Evolutionary conservation across 108 stramenopile genomes (phyloP).

Genomic region (Craspedostauros australis): DNA sequence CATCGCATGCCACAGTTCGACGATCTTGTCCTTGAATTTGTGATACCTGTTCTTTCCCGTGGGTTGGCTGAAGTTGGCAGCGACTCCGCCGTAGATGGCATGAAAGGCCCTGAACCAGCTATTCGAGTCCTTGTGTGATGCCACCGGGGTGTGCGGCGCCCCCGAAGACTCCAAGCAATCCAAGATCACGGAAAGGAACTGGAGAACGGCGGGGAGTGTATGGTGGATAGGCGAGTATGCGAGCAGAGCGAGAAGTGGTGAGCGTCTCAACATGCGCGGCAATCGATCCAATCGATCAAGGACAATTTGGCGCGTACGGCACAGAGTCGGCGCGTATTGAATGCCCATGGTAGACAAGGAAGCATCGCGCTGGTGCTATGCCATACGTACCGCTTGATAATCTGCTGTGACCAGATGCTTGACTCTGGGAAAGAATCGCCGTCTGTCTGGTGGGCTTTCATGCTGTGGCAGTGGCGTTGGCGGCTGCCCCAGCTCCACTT

Average conservation of each 20-base stretch:
- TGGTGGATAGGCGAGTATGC: neutral
- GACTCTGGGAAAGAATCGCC: constrained; percentile 31
- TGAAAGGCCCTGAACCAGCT: constrained; percentile 34
- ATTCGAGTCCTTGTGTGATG: constrained; percentile 28
- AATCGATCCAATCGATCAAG: no score
- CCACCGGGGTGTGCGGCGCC: constrained; percentile 12
- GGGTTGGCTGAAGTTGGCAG: constrained; percentile 21
- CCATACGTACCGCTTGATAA: constrained; percentile 23
- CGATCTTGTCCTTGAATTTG: constrained; percentile 52
- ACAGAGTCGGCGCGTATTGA: neutral
- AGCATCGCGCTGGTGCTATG: neutral
- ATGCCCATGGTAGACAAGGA: neutral
- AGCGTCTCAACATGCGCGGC: no score
- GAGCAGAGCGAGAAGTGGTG: neutral
- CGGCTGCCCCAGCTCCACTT: no score
- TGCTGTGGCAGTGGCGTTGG: no score
- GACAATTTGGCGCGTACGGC: no score
- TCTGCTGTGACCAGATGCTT: constrained; percentile 30
- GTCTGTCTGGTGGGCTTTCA: constrained; percentile 8
- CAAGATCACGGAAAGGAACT: constrained; percentile 27
- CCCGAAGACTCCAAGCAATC: constrained; percentile 23
- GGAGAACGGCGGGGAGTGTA: neutral
- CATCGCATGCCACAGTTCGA: constrained; percentile 34
- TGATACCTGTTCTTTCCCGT: constrained; percentile 41
- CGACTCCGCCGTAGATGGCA: constrained; percentile 25